These are phyloP conservation scores for Rhodotorula sp. DNA, from an alignment of 1,284 basidiomycete species.

Conservation along the genomic window DNA sequence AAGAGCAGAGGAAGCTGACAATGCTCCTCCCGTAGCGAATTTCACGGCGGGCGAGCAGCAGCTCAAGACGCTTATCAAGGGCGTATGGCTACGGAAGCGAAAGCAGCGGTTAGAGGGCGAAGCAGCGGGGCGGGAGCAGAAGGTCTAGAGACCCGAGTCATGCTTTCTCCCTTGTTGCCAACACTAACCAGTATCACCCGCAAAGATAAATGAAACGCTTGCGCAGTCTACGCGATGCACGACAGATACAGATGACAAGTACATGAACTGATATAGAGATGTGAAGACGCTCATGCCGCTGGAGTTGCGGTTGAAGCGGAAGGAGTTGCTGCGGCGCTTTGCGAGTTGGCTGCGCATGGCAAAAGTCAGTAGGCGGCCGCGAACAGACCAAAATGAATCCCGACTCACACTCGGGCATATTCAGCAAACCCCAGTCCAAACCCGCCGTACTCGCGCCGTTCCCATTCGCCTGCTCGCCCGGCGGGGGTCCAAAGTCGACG, in stretches of 20 bases:
- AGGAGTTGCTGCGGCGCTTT: neutral
- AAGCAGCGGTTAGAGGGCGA: conserved; percentile 21
- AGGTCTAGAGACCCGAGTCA: too few relatives aligned
- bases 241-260: too few relatives aligned
- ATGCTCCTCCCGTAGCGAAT: conserved; percentile 45
- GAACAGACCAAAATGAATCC: too few relatives aligned
- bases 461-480: neutral
- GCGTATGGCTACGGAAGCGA: conserved; percentile 52
- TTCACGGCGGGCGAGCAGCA: conserved; percentile 50
- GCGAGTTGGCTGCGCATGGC: neutral
- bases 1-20: neutral
- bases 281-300: neutral
- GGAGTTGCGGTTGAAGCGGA: neutral
- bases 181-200: too few relatives aligned
- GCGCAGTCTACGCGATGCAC: too few relatives aligned
- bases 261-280: too few relatives aligned
- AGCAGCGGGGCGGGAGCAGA: neutral
- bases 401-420: conserved; percentile 1
- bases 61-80: conserved; percentile 50
- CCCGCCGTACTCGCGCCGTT: neutral
- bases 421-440: conserved; percentile 1
- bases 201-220: too few relatives aligned
- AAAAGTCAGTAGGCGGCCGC: too few relatives aligned
- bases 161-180: too few relatives aligned
- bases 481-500: neutral